phyloP scores from a whole-genome alignment of 2,329 filamentous ascomycete genomes.

The Ophiostoma novo-ulmi region DNA sequence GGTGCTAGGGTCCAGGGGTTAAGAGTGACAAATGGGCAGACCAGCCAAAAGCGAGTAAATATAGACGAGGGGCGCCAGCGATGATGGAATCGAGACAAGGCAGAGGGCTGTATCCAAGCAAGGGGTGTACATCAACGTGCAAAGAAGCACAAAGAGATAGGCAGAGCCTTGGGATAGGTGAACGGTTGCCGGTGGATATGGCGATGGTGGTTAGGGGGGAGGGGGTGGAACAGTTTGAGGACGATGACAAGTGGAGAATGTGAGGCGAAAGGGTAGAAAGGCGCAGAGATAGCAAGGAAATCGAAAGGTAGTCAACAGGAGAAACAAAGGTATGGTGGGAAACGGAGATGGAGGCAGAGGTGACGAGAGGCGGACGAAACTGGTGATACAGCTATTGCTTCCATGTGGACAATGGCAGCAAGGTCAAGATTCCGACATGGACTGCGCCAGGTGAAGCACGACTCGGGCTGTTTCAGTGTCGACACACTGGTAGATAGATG shows the following conservation, averaged over 20 bases:
- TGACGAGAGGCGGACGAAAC: neutral
- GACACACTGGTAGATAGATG: conserved; percentile 16
- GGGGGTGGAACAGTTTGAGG: conserved; percentile 25
- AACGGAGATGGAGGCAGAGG: neutral
- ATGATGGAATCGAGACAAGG: neutral
- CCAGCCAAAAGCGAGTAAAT: neutral
- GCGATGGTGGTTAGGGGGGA: conserved; percentile 14
- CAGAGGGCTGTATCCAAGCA: neutral
- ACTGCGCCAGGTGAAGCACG: conserved; percentile 25
- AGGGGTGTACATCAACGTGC: conserved; percentile 4
- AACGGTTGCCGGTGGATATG: conserved; percentile 15
- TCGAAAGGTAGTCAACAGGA: neutral
- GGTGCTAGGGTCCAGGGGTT: neutral
- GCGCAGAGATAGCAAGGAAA: neutral
- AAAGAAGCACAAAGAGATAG: conserved; percentile 1
- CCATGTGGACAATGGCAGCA: neutral
- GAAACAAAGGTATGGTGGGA: neutral
- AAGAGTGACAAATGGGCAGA: neutral
- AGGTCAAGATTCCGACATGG: neutral
- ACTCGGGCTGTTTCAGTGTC: conserved; percentile 27
- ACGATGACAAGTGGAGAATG: conserved; percentile 19
- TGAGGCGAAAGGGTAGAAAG: conserved; percentile 8
- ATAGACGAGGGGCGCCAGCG: neutral
- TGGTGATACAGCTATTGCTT: neutral
- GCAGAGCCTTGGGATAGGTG: neutral